These are phyloP conservation scores for Nicotiana undulata DNA, from an alignment of 257 asterid genomes.

Conservation along the genomic window DNA sequence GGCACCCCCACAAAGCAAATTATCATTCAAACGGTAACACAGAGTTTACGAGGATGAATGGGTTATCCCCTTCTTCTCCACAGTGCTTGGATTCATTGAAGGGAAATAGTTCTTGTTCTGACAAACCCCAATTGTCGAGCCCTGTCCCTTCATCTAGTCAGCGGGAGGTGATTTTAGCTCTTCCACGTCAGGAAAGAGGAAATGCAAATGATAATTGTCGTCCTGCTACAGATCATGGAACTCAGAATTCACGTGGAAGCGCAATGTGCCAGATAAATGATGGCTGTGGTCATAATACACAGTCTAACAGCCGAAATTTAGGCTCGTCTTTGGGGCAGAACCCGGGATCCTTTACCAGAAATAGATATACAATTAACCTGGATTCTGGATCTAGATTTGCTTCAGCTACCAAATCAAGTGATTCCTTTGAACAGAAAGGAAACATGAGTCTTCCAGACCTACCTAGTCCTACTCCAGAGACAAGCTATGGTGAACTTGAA, in stretches of 20 bases:
- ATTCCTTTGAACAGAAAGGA: constrained; percentile 17
- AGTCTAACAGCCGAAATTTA: constrained; percentile 9
- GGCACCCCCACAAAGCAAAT: neutral
- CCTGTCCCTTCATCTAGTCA: constrained; percentile 1
- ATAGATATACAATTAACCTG: constrained; percentile 16
- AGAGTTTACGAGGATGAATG: constrained; percentile 30
- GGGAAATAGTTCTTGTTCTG: constrained; percentile 13
- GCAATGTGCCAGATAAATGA: constrained; percentile 13
- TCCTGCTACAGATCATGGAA: constrained; percentile 26
- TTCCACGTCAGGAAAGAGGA: constrained; percentile 11
- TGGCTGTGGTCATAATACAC: constrained; percentile 10
- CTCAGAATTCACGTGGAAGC: constrained; percentile 13
- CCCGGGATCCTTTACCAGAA: constrained; percentile 8
- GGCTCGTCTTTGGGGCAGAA: constrained; percentile 26
- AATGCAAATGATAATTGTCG: neutral
- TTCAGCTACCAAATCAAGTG: constrained; percentile 17
- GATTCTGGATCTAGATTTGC: constrained; percentile 17
- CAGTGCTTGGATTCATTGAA: constrained; percentile 24
- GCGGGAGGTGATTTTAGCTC: constrained; percentile 7
- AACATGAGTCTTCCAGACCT: constrained; percentile 15
- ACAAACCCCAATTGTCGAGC: constrained; percentile 4
- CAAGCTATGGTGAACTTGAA: constrained; percentile 16
- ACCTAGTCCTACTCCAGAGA: constrained; percentile 26
- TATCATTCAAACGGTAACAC: constrained; percentile 16
- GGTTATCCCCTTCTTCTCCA: constrained; percentile 35